Conservation (phyloP, 805 yeast species). For the Isabelozyma heimii region DNA sequence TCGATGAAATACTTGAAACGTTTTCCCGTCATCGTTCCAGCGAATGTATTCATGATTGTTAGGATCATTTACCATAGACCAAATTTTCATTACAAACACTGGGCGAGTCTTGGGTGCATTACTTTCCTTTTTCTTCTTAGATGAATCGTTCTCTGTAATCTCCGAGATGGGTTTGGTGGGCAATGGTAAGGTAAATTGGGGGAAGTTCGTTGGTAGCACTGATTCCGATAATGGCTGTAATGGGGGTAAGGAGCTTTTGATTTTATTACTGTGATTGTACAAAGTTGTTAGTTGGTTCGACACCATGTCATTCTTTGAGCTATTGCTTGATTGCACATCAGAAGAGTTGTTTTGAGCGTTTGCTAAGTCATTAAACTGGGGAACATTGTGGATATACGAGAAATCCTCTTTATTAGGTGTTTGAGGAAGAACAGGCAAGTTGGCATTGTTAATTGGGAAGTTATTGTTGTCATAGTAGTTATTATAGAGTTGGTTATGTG, state of each 20-base stretch:
- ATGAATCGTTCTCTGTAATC: neutral
- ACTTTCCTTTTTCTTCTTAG: slow-evolving; percentile 29
- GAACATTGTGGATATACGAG: neutral
- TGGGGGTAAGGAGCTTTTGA: slow-evolving; percentile 18
- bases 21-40: slow-evolving; percentile 84
- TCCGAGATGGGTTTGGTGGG: slow-evolving; percentile 1
- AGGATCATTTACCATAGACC: slow-evolving; percentile 93
- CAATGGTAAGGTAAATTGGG: slow-evolving; percentile 10
- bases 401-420: neutral
- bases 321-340: neutral
- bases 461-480: slow-evolving; percentile 1
- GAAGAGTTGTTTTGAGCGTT: neutral
- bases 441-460: neutral
- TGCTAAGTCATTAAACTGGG: neutral
- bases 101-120: slow-evolving; percentile 61
- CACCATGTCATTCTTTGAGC: neutral
- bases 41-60: slow-evolving; percentile 65
- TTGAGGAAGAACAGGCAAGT: neutral
- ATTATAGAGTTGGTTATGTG: slow-evolving; percentile 5
- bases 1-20: slow-evolving; percentile 80
- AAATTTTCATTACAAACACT: slow-evolving; percentile 87
- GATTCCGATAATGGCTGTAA: slow-evolving; percentile 28
- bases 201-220: slow-evolving; percentile 22
- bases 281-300: slow-evolving; percentile 7
- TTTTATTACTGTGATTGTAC: slow-evolving; percentile 8